Percentiles rank a stretch among this genome's conserved stretches.
These are phyloP conservation scores for Cicer arietinum DNA, from an alignment of 306 rosid genomes.

Conservation along the genomic window DNA sequence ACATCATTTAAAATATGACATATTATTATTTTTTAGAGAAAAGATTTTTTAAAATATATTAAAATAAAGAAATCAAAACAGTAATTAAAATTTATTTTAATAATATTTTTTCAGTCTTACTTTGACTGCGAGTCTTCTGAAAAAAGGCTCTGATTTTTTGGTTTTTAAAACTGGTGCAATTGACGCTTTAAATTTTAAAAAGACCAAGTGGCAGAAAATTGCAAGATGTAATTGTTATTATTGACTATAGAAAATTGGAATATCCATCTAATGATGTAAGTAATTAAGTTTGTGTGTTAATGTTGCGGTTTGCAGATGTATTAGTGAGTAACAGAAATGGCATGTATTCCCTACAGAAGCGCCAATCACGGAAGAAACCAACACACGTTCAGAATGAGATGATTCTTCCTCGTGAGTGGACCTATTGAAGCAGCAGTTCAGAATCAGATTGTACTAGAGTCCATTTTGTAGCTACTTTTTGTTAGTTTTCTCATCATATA, in stretches of 20 bases:
- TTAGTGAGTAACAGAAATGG: conserved; percentile 45
- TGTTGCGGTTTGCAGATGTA: conserved; percentile 44
- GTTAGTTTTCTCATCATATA: neutral
- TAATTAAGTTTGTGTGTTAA: too few relatives aligned
- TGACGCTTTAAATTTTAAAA: neutral
- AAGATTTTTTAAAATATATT: too few relatives aligned
- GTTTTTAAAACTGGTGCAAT: neutral
- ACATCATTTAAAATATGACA: too few relatives aligned
- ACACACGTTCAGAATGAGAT: conserved; percentile 50
- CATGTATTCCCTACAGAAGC: conserved; percentile 54
- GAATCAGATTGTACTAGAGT: neutral
- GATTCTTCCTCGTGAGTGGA: conserved; percentile 85
- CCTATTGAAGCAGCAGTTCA: conserved; percentile 52
- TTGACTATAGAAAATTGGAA: too few relatives aligned
- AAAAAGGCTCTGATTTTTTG: neutral
- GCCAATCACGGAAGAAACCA: conserved; percentile 39
- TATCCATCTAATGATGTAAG: too few relatives aligned
- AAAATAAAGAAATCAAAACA: too few relatives aligned
- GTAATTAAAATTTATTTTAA: neutral
- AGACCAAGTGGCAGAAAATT: neutral
- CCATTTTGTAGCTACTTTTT: neutral
- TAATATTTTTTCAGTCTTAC: neutral
- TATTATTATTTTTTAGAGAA: too few relatives aligned
- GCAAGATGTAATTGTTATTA: neutral
- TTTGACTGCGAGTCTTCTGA: conserved; percentile 43